Evolutionary conservation across 176 grass and related monocot genomes (phyloP).

Genomic region (Triticum dicoccoides): DNA sequence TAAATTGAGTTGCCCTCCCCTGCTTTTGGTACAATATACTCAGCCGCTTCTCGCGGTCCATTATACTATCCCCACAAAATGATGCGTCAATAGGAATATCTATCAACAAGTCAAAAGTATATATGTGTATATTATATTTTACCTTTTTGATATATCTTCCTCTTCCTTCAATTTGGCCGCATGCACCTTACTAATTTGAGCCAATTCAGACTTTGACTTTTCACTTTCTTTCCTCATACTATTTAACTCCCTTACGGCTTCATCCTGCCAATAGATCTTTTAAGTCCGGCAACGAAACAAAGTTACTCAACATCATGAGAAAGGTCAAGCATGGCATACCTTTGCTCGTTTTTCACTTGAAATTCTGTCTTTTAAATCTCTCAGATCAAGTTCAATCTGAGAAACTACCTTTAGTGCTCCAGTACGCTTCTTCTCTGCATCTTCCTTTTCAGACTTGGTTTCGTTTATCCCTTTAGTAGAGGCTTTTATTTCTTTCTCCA

Average conservation of each 20-base stretch:
- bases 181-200: constrained; percentile 73
- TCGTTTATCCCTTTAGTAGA: constrained; percentile 83
- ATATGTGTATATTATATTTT: constrained; percentile 26
- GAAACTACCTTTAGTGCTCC: constrained; percentile 75
- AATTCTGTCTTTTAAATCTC: constrained; percentile 89
- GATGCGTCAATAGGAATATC: constrained; percentile 13
- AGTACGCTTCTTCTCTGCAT: constrained; percentile 75
- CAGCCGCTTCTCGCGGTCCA: constrained; percentile 92
- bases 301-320: constrained; percentile 18
- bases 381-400: constrained; percentile 90
- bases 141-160: constrained; percentile 95
- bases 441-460: constrained; percentile 69
- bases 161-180: constrained; percentile 79
- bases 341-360: constrained; percentile 69
- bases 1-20: constrained; percentile 92
- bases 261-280: constrained; percentile 59
- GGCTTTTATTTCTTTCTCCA: constrained; percentile 79
- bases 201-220: constrained; percentile 82
- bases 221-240: constrained; percentile 80
- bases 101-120: background rate
- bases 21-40: constrained; percentile 99
- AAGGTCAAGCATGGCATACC: constrained; percentile 45
- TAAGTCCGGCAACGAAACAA: constrained; percentile 9
- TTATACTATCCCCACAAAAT: constrained; percentile 66
- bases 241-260: constrained; percentile 68